A percentile compares a stretch with the other conserved stretches of the same genome.
phyloP scores from a whole-genome alignment of 176 grass and related monocot genomes.

The Leersia perrieri region DNA sequence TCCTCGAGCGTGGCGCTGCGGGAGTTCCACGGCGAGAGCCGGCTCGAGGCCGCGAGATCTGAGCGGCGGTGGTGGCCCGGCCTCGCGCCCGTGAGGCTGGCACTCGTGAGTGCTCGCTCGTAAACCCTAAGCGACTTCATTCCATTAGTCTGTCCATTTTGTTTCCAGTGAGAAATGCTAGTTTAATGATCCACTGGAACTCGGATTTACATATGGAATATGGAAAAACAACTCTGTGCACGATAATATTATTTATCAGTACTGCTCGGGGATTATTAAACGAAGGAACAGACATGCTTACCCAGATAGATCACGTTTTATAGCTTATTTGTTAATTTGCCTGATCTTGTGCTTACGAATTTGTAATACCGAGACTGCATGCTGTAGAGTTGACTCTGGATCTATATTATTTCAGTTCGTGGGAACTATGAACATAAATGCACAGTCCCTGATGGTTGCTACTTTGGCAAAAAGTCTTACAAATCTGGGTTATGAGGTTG shows the following conservation, averaged over 20 bases:
- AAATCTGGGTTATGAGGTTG: conserved; percentile 68
- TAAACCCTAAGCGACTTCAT: conserved; percentile 21
- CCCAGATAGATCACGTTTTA: conserved; percentile 31
- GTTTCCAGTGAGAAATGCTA: background rate
- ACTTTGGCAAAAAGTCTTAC: conserved; percentile 64
- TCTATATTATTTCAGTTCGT: conserved; percentile 59
- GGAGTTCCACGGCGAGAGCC: conserved; percentile 40
- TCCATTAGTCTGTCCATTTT: conserved; percentile 15
- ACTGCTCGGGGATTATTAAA: conserved; percentile 20
- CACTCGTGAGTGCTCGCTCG: conserved; percentile 35
- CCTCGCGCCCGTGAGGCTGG: conserved; percentile 43
- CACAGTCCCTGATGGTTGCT: conserved; percentile 74
- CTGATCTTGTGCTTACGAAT: background rate
- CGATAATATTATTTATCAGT: background rate
- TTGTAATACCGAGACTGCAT: conserved; percentile 17
- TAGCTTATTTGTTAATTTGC: conserved; percentile 23
- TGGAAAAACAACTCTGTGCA: background rate
- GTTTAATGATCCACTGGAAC: background rate
- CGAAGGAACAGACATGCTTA: conserved; percentile 41
- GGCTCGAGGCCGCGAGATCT: conserved; percentile 55
- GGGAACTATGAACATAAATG: conserved; percentile 52
- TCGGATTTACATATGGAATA: conserved; percentile 25
- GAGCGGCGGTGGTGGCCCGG: conserved; percentile 44
- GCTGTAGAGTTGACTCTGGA: conserved; percentile 33
- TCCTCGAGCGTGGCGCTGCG: conserved; percentile 41